Conservation (phyloP, 768 basidiomycete species). For the Hygrocybe punicea region DNA sequence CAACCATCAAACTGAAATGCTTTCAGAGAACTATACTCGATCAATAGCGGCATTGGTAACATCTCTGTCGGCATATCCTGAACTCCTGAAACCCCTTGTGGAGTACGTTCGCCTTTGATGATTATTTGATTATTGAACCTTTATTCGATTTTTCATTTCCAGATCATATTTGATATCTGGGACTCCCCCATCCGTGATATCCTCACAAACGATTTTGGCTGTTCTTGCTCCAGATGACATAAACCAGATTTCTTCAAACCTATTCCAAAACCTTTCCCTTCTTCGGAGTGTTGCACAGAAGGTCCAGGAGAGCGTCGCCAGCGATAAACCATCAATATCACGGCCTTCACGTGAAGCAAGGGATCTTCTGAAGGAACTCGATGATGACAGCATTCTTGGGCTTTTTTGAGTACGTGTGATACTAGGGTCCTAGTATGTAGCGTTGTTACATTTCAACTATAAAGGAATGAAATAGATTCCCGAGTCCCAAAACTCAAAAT, state of each 20-base stretch:
- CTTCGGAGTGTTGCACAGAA: slow-evolving; percentile 68
- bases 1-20: neutral
- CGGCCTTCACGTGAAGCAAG: slow-evolving; percentile 81
- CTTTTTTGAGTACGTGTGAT: slow-evolving; percentile 44
- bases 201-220: slow-evolving; percentile 58
- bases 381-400: slow-evolving; percentile 44
- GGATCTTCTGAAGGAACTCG: slow-evolving; percentile 56
- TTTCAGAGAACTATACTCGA: slow-evolving; percentile 63
- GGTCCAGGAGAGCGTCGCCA: slow-evolving; percentile 62
- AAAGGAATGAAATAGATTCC: too few relatives aligned
- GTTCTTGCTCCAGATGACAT: slow-evolving; percentile 50
- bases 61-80: slow-evolving; percentile 59
- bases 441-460: too few relatives aligned
- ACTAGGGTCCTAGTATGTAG: too few relatives aligned
- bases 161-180: slow-evolving; percentile 46
- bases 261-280: slow-evolving; percentile 65
- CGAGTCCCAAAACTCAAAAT: too few relatives aligned
- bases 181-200: slow-evolving; percentile 61
- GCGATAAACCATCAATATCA: slow-evolving; percentile 67
- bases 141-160: neutral
- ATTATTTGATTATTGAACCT: neutral
- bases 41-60: slow-evolving; percentile 62
- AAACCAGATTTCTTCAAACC: slow-evolving; percentile 37
- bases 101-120: slow-evolving; percentile 39
- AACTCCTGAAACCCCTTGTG: slow-evolving; percentile 62